Evolutionary conservation across 441 rosid genomes (phyloP).

Genomic region (Kokia cookei): DNA sequence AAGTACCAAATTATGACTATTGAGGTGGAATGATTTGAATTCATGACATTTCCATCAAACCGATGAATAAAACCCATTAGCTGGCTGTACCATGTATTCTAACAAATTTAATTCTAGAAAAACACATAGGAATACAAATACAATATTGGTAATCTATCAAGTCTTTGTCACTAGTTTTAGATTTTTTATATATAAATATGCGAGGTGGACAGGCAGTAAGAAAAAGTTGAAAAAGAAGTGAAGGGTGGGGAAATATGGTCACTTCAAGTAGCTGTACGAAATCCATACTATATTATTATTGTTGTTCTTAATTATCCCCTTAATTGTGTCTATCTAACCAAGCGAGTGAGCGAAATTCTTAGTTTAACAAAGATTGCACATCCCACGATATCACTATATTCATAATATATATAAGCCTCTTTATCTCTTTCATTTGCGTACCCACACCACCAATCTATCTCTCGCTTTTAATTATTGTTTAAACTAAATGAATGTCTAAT

Average conservation of each 20-base stretch:
- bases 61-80: no score
- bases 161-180: background rate
- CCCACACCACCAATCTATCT: background rate
- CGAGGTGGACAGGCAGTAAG: background rate
- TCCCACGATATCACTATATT: background rate
- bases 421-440: background rate
- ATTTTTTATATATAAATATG: background rate
- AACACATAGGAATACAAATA: no score
- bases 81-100: no score
- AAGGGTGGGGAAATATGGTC: background rate
- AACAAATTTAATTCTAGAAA: no score
- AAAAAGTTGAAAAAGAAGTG: background rate
- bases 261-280: background rate
- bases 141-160: background rate
- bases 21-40: no score
- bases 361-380: background rate
- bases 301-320: background rate
- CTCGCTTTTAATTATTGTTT: background rate
- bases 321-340: background rate
- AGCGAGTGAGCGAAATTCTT: background rate
- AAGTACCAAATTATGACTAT: no score
- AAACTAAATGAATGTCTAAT: no score
- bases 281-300: background rate
- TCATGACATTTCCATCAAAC: no score
- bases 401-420: background rate